A percentile compares a stretch with the other conserved stretches of the same genome.
Evolutionary conservation across 2,329 filamentous ascomycete genomes (phyloP).

Genomic region (Alternaria hordeiaustralica): DNA sequence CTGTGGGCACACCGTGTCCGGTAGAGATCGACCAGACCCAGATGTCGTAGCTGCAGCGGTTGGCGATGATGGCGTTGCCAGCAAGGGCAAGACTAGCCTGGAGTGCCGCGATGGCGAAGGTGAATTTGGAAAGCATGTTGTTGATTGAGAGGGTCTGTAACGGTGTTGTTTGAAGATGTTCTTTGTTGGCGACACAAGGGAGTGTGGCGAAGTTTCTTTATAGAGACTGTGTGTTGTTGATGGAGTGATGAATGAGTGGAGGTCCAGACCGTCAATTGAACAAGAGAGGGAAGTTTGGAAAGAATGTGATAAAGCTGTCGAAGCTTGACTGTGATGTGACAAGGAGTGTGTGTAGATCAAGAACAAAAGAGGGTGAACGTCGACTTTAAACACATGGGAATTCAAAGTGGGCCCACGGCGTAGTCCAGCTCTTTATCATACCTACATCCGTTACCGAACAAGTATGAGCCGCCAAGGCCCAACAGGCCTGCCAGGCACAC

Average conservation of each 20-base stretch:
- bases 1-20: slow-evolving; percentile 1
- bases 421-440: neutral
- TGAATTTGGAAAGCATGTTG: slow-evolving; percentile 27
- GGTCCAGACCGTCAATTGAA: slow-evolving; percentile 5
- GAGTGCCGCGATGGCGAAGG: slow-evolving; percentile 21
- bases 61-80: slow-evolving; percentile 33
- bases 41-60: slow-evolving; percentile 35
- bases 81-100: slow-evolving; percentile 26
- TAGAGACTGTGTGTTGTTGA: neutral
- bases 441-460: neutral
- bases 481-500: neutral
- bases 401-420: neutral
- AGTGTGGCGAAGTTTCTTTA: neutral
- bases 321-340: slow-evolving; percentile 7
- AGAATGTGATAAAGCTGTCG: slow-evolving; percentile 13
- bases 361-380: neutral
- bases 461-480: neutral
- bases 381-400: neutral
- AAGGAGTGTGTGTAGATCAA: slow-evolving; percentile 2
- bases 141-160: slow-evolving; percentile 1
- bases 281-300: slow-evolving; percentile 2
- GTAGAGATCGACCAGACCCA: slow-evolving; percentile 33
- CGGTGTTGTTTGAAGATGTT: neutral
- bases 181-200: neutral
- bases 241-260: slow-evolving; percentile 3